Evolutionary conservation across 306 rosid species (phyloP).

Genomic region (Prunus padus): DNA sequence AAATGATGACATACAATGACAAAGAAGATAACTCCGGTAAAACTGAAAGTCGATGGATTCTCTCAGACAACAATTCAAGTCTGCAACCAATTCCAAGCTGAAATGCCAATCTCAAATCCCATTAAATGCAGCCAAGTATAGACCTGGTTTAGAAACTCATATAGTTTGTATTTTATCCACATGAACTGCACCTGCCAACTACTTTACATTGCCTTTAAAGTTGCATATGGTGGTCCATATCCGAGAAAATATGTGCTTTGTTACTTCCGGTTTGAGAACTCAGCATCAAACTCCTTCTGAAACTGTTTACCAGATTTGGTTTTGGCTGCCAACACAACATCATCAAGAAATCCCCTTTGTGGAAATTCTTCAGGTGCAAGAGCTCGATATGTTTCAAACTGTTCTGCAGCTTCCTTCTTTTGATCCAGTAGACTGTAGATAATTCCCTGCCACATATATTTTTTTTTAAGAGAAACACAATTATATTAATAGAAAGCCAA

Average conservation of each 20-base stretch:
- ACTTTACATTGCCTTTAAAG: too few species aligned
- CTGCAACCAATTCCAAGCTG: background rate
- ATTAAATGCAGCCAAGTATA: background rate
- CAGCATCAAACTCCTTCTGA: conserved; percentile 50
- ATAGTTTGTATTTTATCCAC: too few species aligned
- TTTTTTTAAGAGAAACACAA: too few species aligned
- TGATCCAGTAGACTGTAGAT: conserved; percentile 74
- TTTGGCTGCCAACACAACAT: conserved; percentile 70
- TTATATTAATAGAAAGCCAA: too few species aligned
- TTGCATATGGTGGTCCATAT: background rate
- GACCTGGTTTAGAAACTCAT: background rate
- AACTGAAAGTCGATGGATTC: background rate
- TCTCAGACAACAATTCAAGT: background rate
- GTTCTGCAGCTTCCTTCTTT: conserved; percentile 73
- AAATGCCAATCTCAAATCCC: background rate
- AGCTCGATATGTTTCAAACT: conserved; percentile 67
- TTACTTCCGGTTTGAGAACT: conserved; percentile 47
- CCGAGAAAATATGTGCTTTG: background rate
- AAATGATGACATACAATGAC: too few species aligned
- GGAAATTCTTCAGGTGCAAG: conserved; percentile 87
- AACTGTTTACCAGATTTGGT: conserved; percentile 51
- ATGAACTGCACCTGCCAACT: too few species aligned
- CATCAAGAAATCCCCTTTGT: conserved; percentile 80
- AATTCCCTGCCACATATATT: conserved; percentile 69
- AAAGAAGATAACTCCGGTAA: background rate